Evolutionary conservation across 2,329 filamentous ascomycete species (phyloP), one percentile per base, ranked within the genome.

Genomic region (Exophiala aquamarina): DNA sequence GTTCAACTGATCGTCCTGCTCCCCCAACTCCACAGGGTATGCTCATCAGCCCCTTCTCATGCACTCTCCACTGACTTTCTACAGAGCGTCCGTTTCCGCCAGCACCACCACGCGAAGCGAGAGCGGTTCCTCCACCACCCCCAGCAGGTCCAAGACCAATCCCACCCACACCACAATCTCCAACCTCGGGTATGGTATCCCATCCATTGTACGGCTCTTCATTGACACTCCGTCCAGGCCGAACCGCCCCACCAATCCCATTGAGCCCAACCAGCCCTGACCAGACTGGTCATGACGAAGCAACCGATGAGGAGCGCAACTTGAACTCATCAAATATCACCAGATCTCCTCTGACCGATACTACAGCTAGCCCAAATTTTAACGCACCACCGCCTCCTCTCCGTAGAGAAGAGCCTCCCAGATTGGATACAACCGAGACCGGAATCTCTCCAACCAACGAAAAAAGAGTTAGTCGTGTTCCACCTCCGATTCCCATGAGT

Each of bases 1-100:
- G 49, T 3, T 69, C 70, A 14, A 64, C 69, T 26, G 70, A 76
- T 44, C 66, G 71, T 19, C 55, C 70, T 33, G 65, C 65, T 19
- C 70, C 75, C 26, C 72, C 67, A 10, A 66, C 72, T 32, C 69
- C 75, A 45, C 75, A 77, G 64, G 75, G 79, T 81, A 74, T 71
- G 70, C 44, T 23, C 15, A 13, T 29, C n/a, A n/a, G 8, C 14
- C 14, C n/a, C 8, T 17, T 23, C 35, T 32, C 15, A 37, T 40
- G 37, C 23, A 10, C 11, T 41, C 18, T 41, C 15, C 31, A 41
- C 48, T 50, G 21, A 39, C 37, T 11, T 8, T 33, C 15, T 34
- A 32, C 38, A 78, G 75, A 70, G 55, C 73, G 72, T 35, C 60
- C 71, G 31, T 64, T 63, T 32, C 71, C 74, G 37, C 65, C 67